Evolutionary conservation across 495 filamentous ascomycete genomes (phyloP).

Genomic region (Clohesyomyces aquaticus): DNA sequence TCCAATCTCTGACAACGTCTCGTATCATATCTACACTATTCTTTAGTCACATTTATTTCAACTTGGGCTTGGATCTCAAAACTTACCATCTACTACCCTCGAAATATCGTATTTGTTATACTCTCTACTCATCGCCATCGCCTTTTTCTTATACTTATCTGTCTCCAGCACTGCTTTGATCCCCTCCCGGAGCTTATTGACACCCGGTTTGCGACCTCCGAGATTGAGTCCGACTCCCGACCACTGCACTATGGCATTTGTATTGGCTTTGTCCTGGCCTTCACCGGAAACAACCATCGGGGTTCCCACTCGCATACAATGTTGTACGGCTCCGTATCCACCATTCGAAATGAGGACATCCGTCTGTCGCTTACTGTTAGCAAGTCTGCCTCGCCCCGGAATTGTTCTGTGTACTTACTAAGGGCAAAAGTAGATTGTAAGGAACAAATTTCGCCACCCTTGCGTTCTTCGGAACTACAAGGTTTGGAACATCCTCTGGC

Average conservation of each 20-base stretch:
- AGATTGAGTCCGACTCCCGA: conserved; percentile 23
- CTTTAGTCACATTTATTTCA: too few species aligned
- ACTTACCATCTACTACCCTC: conserved; percentile 16
- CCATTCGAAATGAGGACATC: conserved; percentile 28
- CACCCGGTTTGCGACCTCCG: not conserved
- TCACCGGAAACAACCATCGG: conserved; percentile 26
- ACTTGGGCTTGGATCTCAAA: too few species aligned
- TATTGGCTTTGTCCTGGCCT: conserved; percentile 24
- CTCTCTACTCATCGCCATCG: conserved; percentile 5
- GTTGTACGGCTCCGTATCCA: conserved; percentile 31
- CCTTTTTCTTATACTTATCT: conserved; percentile 11
- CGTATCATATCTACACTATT: conserved; percentile 6
- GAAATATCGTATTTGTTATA: conserved; percentile 24
- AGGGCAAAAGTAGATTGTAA: conserved; percentile 14
- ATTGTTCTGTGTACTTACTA: conserved; percentile 14
- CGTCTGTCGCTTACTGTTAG: not conserved
- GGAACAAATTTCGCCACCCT: conserved; percentile 25
- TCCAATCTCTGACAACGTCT: conserved; percentile 20
- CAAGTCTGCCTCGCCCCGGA: not conserved
- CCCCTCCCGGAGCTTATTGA: conserved; percentile 11
- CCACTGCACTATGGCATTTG: conserved; percentile 20
- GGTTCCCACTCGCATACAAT: conserved; percentile 19
- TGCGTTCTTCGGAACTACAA: conserved; percentile 12
- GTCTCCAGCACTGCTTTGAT: conserved; percentile 10
- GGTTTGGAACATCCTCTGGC: conserved; percentile 16